These are phyloP conservation scores for Aspergillus candidus DNA, from an alignment of 2,329 filamentous ascomycete species.

Conservation along the genomic window DNA sequence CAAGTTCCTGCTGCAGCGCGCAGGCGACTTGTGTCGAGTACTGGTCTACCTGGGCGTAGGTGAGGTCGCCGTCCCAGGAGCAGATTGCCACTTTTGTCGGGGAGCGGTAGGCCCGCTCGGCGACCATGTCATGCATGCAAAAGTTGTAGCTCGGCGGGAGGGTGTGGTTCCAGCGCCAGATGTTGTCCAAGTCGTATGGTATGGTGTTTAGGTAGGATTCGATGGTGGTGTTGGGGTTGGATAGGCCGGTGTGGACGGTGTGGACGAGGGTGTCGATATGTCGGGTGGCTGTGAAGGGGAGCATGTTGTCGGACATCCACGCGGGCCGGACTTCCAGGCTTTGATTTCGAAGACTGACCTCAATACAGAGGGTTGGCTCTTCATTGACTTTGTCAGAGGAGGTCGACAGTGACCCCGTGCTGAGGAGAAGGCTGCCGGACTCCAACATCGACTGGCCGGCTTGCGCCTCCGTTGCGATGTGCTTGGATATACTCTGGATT, in stretches of 20 bases:
- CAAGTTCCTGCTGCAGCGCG: slow-evolving; percentile 20
- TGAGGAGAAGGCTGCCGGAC: slow-evolving; percentile 17
- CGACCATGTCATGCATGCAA: slow-evolving; percentile 46
- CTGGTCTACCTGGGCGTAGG: slow-evolving; percentile 26
- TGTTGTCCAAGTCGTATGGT: slow-evolving; percentile 35
- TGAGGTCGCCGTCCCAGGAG: slow-evolving; percentile 29
- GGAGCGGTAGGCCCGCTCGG: slow-evolving; percentile 19
- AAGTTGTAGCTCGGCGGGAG: slow-evolving; percentile 39
- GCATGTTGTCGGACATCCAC: slow-evolving; percentile 39
- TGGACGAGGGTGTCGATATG: slow-evolving; percentile 42
- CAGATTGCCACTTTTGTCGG: slow-evolving; percentile 24
- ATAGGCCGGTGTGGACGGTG: slow-evolving; percentile 32
- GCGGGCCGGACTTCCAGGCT: slow-evolving; percentile 34
- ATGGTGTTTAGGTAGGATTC: slow-evolving; percentile 29
- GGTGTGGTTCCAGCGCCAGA: slow-evolving; percentile 46
- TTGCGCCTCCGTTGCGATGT: slow-evolving; percentile 15
- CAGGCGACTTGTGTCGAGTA: slow-evolving; percentile 30
- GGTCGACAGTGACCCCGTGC: slow-evolving; percentile 17
- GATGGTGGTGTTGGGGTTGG: slow-evolving; percentile 24
- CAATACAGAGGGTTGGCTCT: slow-evolving; percentile 28
- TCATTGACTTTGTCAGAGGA: slow-evolving; percentile 14
- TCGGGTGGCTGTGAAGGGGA: slow-evolving; percentile 39
- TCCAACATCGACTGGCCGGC: neutral
- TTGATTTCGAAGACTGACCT: slow-evolving; percentile 23
- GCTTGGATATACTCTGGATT: slow-evolving; percentile 21